These are phyloP conservation scores for Mortierella sp. DNA, from an alignment of 371 early-diverging fungal species.

Conservation along the genomic window DNA sequence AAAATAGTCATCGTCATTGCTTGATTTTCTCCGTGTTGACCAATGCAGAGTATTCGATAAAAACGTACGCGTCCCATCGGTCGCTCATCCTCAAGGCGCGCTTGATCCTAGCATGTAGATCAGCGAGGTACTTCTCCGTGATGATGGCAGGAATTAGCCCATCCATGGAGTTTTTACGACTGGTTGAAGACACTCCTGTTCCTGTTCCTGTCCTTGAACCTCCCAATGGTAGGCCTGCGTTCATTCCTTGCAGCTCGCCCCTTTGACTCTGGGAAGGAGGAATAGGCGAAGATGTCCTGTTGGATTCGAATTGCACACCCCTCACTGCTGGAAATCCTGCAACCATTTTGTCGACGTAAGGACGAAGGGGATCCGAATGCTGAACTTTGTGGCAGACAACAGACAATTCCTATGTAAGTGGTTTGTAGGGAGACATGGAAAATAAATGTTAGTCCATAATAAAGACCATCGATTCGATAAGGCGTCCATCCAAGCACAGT, in stretches of 20 bases:
- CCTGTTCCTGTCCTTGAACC: conserved; percentile 17
- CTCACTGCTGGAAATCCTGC: conserved; percentile 65
- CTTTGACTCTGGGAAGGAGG: conserved; percentile 31
- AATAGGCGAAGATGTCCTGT: conserved; percentile 39
- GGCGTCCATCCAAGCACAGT: not conserved
- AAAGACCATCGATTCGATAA: not conserved
- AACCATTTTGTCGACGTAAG: conserved; percentile 69
- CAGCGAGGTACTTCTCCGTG: conserved; percentile 72
- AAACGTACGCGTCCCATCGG: conserved; percentile 76
- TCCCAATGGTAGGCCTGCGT: conserved; percentile 19
- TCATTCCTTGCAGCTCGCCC: conserved; percentile 5
- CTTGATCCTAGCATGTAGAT: conserved; percentile 67
- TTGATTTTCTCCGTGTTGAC: not conserved
- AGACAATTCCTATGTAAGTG: conserved; percentile 42
- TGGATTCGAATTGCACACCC: conserved; percentile 49
- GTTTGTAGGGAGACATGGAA: not conserved
- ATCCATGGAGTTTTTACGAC: conserved; percentile 53
- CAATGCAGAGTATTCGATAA: not conserved
- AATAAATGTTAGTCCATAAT: not conserved
- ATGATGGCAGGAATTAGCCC: conserved; percentile 61
- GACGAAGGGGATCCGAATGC: conserved; percentile 64
- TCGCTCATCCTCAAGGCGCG: conserved; percentile 72
- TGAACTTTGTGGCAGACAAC: conserved; percentile 62
- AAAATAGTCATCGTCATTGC: not conserved
- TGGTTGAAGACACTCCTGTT: not conserved